Evolutionary conservation across 225 moss, liverwort and hornwort genomes (phyloP).

Genomic region (Asterella californica): DNA sequence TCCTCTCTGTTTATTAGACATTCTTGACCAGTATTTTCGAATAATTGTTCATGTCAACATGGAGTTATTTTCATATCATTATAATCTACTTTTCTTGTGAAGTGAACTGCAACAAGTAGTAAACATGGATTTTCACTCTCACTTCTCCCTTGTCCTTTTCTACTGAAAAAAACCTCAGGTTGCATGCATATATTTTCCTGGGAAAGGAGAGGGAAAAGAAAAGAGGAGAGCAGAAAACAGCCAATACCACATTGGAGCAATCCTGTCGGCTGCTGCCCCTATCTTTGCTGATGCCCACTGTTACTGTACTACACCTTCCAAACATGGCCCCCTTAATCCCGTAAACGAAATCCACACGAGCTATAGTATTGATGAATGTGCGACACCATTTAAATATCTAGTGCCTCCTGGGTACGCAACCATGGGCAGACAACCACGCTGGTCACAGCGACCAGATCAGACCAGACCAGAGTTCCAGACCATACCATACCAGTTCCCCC

Average conservation of each 20-base stretch:
- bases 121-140: too few relatives aligned
- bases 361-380: constrained; percentile 2
- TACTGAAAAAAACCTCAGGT: too few relatives aligned
- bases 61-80: too few relatives aligned
- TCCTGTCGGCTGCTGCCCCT: constrained; percentile 7
- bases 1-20: too few relatives aligned
- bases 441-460: not conserved
- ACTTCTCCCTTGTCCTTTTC: too few relatives aligned
- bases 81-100: too few relatives aligned
- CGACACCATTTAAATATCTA: constrained; percentile 1
- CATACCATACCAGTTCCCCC: not conserved
- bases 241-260: constrained; percentile 6
- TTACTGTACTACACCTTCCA: not conserved
- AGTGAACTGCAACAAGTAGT: too few relatives aligned
- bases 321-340: constrained; percentile 10
- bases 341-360: constrained; percentile 1
- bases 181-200: too few relatives aligned
- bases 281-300: constrained; percentile 3
- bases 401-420: not conserved
- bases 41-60: too few relatives aligned
- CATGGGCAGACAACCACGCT: not conserved
- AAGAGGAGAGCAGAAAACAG: not conserved
- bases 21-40: too few relatives aligned
- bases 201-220: too few relatives aligned
- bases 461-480: constrained; percentile 11